A percentile compares a stretch with the other conserved stretches of the same genome.
These are phyloP conservation scores for Suhomyces choctaworum DNA, from an alignment of 1,139 yeast genomes.

Conservation along the genomic window DNA sequence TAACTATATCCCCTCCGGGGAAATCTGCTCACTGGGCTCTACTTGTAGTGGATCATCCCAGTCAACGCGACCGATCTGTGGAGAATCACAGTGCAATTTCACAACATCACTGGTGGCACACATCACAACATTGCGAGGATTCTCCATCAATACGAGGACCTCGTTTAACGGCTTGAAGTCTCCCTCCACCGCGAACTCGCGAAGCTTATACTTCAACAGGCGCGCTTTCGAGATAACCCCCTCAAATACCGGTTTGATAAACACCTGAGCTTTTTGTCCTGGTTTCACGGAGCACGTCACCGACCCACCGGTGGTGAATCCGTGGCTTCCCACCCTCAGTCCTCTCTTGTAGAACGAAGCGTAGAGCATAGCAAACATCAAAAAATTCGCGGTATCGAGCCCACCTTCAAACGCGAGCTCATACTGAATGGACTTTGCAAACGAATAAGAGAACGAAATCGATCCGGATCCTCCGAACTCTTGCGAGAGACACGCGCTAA, in stretches of 20 bases:
- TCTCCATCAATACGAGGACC: constrained; percentile 16
- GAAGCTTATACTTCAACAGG: constrained; percentile 7
- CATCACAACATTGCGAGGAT: constrained; percentile 15
- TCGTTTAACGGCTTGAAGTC: constrained; percentile 16
- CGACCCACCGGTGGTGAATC: constrained; percentile 15
- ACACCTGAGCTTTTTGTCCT: constrained; percentile 25
- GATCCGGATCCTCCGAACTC: constrained; percentile 23
- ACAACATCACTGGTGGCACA: constrained; percentile 30
- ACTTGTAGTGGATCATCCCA: constrained; percentile 25
- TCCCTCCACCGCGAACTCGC: constrained; percentile 15
- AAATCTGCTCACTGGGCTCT: neutral
- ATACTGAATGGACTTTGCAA: neutral
- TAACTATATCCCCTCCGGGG: too few relatives aligned
- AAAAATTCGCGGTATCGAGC: neutral
- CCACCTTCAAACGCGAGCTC: constrained; percentile 3
- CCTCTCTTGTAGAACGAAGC: neutral
- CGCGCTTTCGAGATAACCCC: constrained; percentile 16
- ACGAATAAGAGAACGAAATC: constrained; percentile 16
- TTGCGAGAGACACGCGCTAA: constrained; percentile 27
- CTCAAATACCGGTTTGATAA: constrained; percentile 22
- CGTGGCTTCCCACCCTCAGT: neutral
- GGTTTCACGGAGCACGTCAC: constrained; percentile 18
- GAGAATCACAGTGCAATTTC: constrained; percentile 21
- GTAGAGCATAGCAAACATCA: neutral
- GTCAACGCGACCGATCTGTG: constrained; percentile 20